These are phyloP conservation scores for Wickerhamomyces silvicola DNA, from an alignment of 805 yeast genomes.

Conservation along the genomic window DNA sequence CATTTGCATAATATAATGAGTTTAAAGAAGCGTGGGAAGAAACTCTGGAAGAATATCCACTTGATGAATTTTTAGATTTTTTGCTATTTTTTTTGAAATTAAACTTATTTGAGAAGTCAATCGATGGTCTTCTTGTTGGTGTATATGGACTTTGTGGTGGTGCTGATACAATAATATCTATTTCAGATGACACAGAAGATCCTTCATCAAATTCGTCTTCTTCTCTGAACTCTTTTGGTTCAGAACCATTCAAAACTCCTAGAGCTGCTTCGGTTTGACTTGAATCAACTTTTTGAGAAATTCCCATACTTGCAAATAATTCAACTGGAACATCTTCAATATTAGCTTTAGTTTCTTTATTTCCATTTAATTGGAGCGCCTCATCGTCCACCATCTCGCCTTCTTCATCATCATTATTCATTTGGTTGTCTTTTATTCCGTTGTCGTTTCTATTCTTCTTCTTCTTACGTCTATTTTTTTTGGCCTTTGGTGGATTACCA, in stretches of 20 bases:
- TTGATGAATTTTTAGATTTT: not conserved
- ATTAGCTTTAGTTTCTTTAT: constrained; percentile 1
- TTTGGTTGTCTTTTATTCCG: constrained; percentile 5
- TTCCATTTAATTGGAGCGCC: not conserved
- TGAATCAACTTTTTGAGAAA: constrained; percentile 8
- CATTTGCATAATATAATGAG: constrained; percentile 8
- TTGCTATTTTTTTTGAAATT: not conserved
- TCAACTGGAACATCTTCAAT: constrained; percentile 15
- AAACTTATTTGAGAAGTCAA: not conserved
- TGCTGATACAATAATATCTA: not conserved
- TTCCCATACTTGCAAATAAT: constrained; percentile 20
- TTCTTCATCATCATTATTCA: constrained; percentile 10
- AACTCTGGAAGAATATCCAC: constrained; percentile 8
- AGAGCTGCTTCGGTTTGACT: not conserved
- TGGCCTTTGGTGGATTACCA: constrained; percentile 61
- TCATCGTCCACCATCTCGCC: not conserved
- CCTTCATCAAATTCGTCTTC: not conserved
- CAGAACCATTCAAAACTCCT: too few species aligned
- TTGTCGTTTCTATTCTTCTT: constrained; percentile 23
- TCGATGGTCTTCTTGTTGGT: constrained; percentile 2
- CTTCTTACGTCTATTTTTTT: constrained; percentile 35
- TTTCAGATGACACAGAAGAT: not conserved
- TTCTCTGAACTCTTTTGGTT: too few species aligned
- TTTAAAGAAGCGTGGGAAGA: constrained; percentile 14
- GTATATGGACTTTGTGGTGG: not conserved